A percentile compares a stretch with the other conserved stretches of the same genome.
phyloP scores from a whole-genome alignment of 768 basidiomycete species.

The Xerocomus brunneocitrinus region DNA sequence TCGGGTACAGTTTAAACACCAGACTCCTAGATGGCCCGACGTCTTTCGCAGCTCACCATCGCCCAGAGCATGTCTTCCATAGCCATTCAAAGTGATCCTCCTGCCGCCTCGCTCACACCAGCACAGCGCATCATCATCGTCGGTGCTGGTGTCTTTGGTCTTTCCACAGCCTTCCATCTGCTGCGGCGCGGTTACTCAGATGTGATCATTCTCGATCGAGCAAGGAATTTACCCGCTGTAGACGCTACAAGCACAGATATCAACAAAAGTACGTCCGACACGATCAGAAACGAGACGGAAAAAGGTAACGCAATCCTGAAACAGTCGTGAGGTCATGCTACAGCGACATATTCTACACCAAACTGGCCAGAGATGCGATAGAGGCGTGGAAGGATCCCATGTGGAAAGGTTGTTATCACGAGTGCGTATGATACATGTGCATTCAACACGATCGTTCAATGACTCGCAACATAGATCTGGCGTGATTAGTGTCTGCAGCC shows the following conservation, averaged over 20 bases:
- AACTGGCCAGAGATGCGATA: conserved; percentile 75
- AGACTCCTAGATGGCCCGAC: not conserved
- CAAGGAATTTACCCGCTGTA: conserved; percentile 63
- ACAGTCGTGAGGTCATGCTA: conserved; percentile 76
- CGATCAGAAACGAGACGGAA: not conserved
- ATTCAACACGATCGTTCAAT: not conserved
- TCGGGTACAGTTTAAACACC: not conserved
- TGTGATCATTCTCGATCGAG: conserved; percentile 75
- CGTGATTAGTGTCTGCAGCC: conserved; percentile 21
- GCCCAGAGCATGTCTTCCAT: conserved; percentile 3
- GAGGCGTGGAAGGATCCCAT: conserved; percentile 62
- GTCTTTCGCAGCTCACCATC: not conserved
- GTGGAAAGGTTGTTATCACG: conserved; percentile 78
- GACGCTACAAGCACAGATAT: conserved; percentile 72
- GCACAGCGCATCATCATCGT: conserved; percentile 47
- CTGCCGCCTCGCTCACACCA: not conserved
- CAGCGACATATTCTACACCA: conserved; percentile 60
- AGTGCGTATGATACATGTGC: conserved; percentile 39
- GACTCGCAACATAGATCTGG: conserved; percentile 16
- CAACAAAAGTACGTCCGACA: conserved; percentile 31
- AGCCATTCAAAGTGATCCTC: not conserved
- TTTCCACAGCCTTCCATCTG: conserved; percentile 82
- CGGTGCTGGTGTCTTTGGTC: conserved; percentile 82
- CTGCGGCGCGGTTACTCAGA: conserved; percentile 61
- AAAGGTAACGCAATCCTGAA: not conserved